Evolutionary conservation across 2,329 filamentous ascomycete species (phyloP).

Genomic region (Aspergillus hortae): DNA sequence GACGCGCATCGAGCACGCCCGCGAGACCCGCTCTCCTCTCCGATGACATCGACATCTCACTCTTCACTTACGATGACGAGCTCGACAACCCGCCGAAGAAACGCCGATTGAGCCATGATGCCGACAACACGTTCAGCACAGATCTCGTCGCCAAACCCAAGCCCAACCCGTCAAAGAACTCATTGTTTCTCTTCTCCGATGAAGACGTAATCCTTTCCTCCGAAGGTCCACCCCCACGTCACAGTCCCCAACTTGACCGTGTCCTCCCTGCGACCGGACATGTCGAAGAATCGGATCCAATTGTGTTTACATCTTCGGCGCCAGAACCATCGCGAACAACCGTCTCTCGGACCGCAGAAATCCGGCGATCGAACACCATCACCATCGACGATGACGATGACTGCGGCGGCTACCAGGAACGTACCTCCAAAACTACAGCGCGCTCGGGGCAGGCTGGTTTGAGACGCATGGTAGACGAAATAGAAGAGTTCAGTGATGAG

Average conservation of each 20-base stretch:
- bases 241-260: slow-evolving; percentile 2
- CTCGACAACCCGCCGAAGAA: slow-evolving; percentile 29
- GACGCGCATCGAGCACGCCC: slow-evolving; percentile 2
- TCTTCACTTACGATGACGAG: slow-evolving; percentile 21
- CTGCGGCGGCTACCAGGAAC: neutral
- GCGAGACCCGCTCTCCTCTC: slow-evolving; percentile 17
- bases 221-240: slow-evolving; percentile 1
- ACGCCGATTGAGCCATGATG: slow-evolving; percentile 26
- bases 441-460: neutral
- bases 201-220: slow-evolving; percentile 22
- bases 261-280: slow-evolving; percentile 9
- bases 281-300: slow-evolving; percentile 36
- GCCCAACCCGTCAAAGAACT: slow-evolving; percentile 2
- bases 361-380: slow-evolving; percentile 24
- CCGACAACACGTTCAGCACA: neutral
- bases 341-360: neutral
- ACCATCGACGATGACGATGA: slow-evolving; percentile 36
- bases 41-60: slow-evolving; percentile 25
- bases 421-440: too few relatives aligned
- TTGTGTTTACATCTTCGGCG: slow-evolving; percentile 42
- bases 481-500: slow-evolving; percentile 35
- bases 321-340: slow-evolving; percentile 17
- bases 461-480: slow-evolving; percentile 15
- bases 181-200: slow-evolving; percentile 26
- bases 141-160: slow-evolving; percentile 3